These are phyloP conservation scores for Micromonas commoda DNA, from an alignment of 139 green algal species.

Conservation along the genomic window DNA sequence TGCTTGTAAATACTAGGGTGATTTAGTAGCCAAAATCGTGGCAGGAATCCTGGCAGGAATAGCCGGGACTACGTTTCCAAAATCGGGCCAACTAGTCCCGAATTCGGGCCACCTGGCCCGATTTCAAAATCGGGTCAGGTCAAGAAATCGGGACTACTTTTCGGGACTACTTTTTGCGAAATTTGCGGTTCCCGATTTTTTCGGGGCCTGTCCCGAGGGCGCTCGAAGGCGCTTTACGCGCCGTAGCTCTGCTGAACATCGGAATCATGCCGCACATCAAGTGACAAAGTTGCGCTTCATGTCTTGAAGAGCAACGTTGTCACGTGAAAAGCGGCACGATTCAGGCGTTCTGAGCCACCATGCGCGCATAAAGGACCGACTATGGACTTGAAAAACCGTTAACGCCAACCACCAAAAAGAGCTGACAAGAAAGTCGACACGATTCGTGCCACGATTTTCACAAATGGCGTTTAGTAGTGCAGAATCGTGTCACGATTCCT, in stretches of 20 bases:
- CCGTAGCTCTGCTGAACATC: neutral
- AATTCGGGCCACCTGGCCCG: neutral
- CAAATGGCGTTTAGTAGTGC: neutral
- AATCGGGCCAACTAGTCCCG: neutral
- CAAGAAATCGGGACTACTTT: neutral
- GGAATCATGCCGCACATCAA: neutral
- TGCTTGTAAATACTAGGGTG: neutral
- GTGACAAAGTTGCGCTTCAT: neutral
- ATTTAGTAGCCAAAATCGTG: neutral
- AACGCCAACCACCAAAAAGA: constrained; percentile 1
- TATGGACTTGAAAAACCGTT: neutral
- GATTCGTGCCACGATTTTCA: neutral
- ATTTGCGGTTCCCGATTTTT: neutral
- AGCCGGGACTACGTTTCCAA: neutral
- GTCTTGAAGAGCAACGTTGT: too few relatives aligned
- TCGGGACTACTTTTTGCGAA: neutral
- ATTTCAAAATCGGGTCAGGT: neutral
- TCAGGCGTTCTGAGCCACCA: too few relatives aligned
- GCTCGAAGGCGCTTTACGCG: neutral
- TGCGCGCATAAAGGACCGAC: neutral
- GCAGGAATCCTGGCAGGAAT: neutral
- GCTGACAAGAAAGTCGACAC: neutral
- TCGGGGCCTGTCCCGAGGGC: neutral
- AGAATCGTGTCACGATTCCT: neutral
- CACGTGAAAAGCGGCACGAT: neutral